These are phyloP conservation scores for Teunomyces barrocoloradensis DNA, from an alignment of 805 yeast genomes.

Conservation along the genomic window DNA sequence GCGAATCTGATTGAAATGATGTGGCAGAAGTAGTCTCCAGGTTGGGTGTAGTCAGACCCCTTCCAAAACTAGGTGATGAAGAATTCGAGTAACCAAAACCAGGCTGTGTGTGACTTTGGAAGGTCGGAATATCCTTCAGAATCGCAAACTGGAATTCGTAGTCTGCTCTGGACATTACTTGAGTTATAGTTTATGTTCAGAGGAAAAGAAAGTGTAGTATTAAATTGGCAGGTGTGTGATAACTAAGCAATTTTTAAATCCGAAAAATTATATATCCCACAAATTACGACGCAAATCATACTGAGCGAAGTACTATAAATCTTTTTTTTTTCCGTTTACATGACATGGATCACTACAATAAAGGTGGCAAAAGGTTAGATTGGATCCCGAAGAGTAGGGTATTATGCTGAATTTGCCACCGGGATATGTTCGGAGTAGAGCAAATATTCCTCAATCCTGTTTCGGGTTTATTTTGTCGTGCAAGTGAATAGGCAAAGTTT, in stretches of 20 bases:
- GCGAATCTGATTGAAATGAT: background rate
- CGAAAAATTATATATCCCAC: background rate
- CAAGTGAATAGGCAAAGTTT: too few species aligned
- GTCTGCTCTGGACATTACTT: background rate
- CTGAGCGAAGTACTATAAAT: too few species aligned
- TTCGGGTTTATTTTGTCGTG: too few species aligned
- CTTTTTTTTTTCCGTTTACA: too few species aligned
- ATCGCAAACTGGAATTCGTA: background rate
- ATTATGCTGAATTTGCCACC: too few species aligned
- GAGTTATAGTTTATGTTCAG: background rate
- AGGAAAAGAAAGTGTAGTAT: background rate
- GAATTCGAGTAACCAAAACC: background rate
- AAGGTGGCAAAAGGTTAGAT: too few species aligned
- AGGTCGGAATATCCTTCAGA: background rate
- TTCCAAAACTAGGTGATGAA: background rate
- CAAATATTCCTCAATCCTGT: too few species aligned
- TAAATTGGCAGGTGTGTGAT: background rate
- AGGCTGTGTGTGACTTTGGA: background rate
- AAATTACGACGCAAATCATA: background rate
- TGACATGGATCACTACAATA: too few species aligned
- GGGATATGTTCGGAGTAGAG: too few species aligned
- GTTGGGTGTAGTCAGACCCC: background rate
- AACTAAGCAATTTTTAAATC: slow-evolving; percentile 2
- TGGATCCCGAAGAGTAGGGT: too few species aligned
- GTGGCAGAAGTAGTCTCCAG: background rate